phyloP scores from a whole-genome alignment of 2,329 filamentous ascomycete species.

The Scytalidium sp. region DNA sequence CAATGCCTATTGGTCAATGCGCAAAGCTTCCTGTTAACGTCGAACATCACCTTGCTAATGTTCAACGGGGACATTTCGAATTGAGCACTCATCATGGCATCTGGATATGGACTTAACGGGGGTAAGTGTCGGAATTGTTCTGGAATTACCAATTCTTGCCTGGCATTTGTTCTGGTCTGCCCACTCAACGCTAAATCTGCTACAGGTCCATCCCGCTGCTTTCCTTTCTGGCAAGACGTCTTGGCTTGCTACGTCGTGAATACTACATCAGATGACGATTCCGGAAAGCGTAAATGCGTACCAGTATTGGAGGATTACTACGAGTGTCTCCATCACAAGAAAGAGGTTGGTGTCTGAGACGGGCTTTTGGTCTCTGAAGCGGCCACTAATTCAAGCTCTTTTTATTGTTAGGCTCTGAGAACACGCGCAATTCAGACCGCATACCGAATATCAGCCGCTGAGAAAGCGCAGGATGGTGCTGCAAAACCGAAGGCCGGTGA shows the following conservation, averaged over 20 bases:
- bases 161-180: too few species aligned
- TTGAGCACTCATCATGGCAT: conserved; percentile 58
- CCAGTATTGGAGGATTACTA: conserved; percentile 94
- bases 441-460: conserved; percentile 75
- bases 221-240: conserved; percentile 99
- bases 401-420: conserved; percentile 60
- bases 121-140: too few species aligned
- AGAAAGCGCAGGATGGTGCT: conserved; percentile 73
- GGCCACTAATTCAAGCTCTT: conserved; percentile 4
- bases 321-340: conserved; percentile 97
- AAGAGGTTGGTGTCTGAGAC: conserved; percentile 68
- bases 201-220: conserved; percentile 73
- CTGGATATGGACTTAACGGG: conserved; percentile 78
- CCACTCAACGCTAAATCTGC: conserved; percentile 4
- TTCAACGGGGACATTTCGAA: conserved; percentile 12
- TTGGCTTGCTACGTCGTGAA: conserved; percentile 98
- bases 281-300: conserved; percentile 83
- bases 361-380: too few species aligned
- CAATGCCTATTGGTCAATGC: not conserved
- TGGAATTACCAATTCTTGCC: too few species aligned
- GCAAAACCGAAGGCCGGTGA: conserved; percentile 68
- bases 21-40: conserved; percentile 1
- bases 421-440: conserved; percentile 76
- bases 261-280: conserved; percentile 72
- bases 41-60: conserved; percentile 20